These are phyloP conservation scores for Quercus phellos DNA, from an alignment of 331 rosid species.

Conservation along the genomic window DNA sequence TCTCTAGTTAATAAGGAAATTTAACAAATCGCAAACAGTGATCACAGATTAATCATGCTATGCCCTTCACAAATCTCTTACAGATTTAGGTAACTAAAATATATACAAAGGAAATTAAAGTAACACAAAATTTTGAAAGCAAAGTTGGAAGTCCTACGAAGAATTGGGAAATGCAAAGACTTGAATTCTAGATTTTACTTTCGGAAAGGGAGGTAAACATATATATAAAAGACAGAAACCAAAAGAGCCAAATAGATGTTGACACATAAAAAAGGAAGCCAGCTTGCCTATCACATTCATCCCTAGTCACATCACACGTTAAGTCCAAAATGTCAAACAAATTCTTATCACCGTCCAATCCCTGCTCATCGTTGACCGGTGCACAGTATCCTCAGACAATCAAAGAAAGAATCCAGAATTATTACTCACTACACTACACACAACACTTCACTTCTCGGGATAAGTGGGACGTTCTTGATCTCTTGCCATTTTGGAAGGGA, in stretches of 20 bases:
- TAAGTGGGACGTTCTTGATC: not conserved
- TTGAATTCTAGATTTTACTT: not conserved
- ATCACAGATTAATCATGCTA: too few species aligned
- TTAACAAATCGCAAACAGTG: too few species aligned
- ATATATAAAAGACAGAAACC: too few species aligned
- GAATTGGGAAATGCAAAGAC: not conserved
- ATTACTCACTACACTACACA: too few species aligned
- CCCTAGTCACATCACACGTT: slow-evolving; percentile 31
- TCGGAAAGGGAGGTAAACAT: not conserved
- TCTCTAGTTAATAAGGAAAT: too few species aligned
- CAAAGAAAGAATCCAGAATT: slow-evolving; percentile 12
- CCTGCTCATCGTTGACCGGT: slow-evolving; percentile 38
- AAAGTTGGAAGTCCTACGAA: too few species aligned
- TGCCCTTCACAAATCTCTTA: too few species aligned
- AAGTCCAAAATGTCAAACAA: slow-evolving; percentile 32
- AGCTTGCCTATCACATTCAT: slow-evolving; percentile 16
- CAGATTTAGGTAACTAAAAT: not conserved
- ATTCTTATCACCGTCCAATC: slow-evolving; percentile 40
- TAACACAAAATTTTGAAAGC: not conserved
- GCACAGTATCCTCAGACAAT: slow-evolving; percentile 28
- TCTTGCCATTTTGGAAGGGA: not conserved
- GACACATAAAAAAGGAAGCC: slow-evolving; percentile 5
- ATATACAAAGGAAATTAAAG: not conserved
- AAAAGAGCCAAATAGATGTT: not conserved
- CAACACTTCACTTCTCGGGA: not conserved